These are phyloP conservation scores for Porphyrellus sp. DNA, from an alignment of 1,284 basidiomycete species.

Conservation along the genomic window DNA sequence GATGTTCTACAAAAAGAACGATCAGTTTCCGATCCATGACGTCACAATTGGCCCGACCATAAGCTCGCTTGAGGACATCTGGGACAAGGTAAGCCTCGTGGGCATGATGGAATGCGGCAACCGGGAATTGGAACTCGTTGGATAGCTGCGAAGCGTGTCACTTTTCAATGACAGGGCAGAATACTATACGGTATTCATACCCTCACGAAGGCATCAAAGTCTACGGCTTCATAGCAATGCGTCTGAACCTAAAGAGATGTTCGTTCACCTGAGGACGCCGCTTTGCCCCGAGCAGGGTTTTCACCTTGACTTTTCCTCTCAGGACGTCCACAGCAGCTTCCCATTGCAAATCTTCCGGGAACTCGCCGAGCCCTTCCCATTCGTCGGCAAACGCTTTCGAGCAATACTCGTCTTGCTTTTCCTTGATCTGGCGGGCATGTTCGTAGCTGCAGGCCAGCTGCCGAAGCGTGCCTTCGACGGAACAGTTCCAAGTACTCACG, in stretches of 20 bases:
- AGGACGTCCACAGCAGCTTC: conserved; percentile 82
- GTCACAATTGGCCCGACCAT: conserved; percentile 47
- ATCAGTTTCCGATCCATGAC: conserved; percentile 5
- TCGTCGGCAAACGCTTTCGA: conserved; percentile 47
- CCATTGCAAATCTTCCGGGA: conserved; percentile 77
- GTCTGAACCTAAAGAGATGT: conserved; percentile 31
- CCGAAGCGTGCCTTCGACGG: not conserved
- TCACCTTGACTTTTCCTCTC: conserved; percentile 70
- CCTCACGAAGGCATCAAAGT: conserved; percentile 69
- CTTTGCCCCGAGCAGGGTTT: not conserved
- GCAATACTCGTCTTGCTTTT: conserved; percentile 72
- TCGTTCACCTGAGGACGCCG: not conserved
- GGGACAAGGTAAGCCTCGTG: conserved; percentile 85
- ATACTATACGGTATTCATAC: conserved; percentile 33
- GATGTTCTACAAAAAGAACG: conserved; percentile 38
- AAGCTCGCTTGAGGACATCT: conserved; percentile 70
- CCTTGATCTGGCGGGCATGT: conserved; percentile 53
- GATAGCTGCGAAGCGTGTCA: conserved; percentile 45
- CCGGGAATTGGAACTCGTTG: conserved; percentile 78
- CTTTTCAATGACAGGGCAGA: not conserved
- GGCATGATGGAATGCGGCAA: conserved; percentile 86
- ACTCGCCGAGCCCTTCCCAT: conserved; percentile 58
- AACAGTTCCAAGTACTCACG: conserved; percentile 20
- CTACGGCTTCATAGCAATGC: conserved; percentile 80
- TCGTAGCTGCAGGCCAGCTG: conserved; percentile 37